These are phyloP conservation scores for Rhizomucor pusillus DNA, from an alignment of 371 early-diverging fungal genomes.

Conservation along the genomic window DNA sequence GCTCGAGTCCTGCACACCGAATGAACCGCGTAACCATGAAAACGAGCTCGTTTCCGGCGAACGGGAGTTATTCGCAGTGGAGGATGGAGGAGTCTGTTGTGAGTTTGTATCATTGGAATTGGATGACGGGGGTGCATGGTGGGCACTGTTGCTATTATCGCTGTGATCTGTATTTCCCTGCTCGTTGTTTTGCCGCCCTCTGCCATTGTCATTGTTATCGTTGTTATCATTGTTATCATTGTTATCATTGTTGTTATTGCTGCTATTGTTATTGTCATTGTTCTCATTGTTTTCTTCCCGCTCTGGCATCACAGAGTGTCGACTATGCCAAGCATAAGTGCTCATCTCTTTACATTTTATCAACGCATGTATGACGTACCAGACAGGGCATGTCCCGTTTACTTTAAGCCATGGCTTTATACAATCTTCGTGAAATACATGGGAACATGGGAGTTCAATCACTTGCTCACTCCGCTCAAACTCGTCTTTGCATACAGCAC, in stretches of 20 bases:
- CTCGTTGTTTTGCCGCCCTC: background rate
- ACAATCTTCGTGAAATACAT: constrained; percentile 85
- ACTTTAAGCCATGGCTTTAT: constrained; percentile 87
- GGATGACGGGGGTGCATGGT: background rate
- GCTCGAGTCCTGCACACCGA: constrained; percentile 1
- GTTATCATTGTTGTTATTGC: background rate
- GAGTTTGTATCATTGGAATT: background rate
- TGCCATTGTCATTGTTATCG: background rate
- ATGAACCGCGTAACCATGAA: constrained; percentile 7
- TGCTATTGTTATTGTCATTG: constrained; percentile 5
- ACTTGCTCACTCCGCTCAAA: constrained; percentile 60
- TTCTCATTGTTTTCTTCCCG: background rate
- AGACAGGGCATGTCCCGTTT: constrained; percentile 89
- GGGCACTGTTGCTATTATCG: background rate
- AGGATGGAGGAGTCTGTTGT: constrained; percentile 5
- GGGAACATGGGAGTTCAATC: constrained; percentile 74
- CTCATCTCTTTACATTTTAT: background rate
- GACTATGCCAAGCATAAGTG: constrained; percentile 15
- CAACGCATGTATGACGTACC: constrained; percentile 40
- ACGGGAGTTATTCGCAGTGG: constrained; percentile 1
- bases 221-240: background rate
- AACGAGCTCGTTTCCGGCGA: constrained; percentile 5
- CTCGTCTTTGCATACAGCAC: constrained; percentile 84
- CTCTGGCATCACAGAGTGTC: constrained; percentile 32
- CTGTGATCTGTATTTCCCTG: background rate